These are phyloP conservation scores for Pascua sp. DNA, from an alignment of 1,284 basidiomycete genomes.

Conservation along the genomic window DNA sequence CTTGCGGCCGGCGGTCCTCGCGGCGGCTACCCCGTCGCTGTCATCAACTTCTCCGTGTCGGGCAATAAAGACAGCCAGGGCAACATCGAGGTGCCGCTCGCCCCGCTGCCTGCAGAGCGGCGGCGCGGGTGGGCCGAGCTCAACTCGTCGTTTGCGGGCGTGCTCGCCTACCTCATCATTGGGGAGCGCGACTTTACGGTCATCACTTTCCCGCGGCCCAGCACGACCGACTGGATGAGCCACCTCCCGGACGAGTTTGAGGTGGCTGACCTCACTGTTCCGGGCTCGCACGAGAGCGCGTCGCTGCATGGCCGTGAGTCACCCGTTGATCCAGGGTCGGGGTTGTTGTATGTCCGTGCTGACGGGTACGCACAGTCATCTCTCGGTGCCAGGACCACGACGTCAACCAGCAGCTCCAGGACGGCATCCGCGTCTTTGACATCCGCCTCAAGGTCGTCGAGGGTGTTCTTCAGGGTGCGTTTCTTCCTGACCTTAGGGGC, in stretches of 20 bases:
- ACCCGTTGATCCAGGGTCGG: too few relatives aligned
- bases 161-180: slow-evolving; percentile 8
- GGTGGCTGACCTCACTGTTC: slow-evolving; percentile 15
- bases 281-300: slow-evolving; percentile 16
- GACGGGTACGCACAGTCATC: slow-evolving; percentile 16
- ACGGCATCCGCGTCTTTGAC: slow-evolving; percentile 71
- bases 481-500: neutral
- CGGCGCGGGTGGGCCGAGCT: slow-evolving; percentile 15
- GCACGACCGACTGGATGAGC: slow-evolving; percentile 7
- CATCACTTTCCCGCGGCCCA: slow-evolving; percentile 10
- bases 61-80: slow-evolving; percentile 10
- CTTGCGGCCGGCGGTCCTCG: slow-evolving; percentile 5
- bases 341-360: neutral
- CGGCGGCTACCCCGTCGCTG: slow-evolving; percentile 6
- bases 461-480: slow-evolving; percentile 48
- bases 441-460: slow-evolving; percentile 69
- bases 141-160: slow-evolving; percentile 1
- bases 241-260: slow-evolving; percentile 16
- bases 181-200: slow-evolving; percentile 13
- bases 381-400: slow-evolving; percentile 46
- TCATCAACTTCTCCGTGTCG: slow-evolving; percentile 6
- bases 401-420: slow-evolving; percentile 40
- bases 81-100: neutral
- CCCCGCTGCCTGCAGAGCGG: slow-evolving; percentile 8
- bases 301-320: slow-evolving; percentile 12